phyloP scores from a whole-genome alignment of 257 asterid genomes.

The Capsicum baccatum region DNA sequence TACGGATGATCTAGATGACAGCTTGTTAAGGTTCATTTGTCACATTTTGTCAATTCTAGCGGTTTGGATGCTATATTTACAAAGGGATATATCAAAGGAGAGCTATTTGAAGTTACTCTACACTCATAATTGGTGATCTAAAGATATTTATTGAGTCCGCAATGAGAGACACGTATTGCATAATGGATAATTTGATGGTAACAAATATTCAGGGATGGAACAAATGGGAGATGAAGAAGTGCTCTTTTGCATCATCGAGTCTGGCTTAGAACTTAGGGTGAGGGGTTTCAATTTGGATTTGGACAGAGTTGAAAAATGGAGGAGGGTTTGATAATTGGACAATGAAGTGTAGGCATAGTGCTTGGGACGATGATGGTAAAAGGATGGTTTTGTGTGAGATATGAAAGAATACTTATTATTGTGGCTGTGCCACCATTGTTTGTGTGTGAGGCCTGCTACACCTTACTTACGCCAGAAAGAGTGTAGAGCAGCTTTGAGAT shows the following conservation, averaged over 20 bases:
- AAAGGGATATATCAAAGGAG: slow-evolving; percentile 47
- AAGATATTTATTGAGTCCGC: slow-evolving; percentile 59
- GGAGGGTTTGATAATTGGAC: slow-evolving; percentile 83
- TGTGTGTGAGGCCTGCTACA: slow-evolving; percentile 67
- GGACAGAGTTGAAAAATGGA: slow-evolving; percentile 59
- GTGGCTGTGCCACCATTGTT: slow-evolving; percentile 70
- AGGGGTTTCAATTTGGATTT: slow-evolving; percentile 60
- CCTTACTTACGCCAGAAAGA: slow-evolving; percentile 59
- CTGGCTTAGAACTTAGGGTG: slow-evolving; percentile 62
- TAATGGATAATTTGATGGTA: slow-evolving; percentile 54
- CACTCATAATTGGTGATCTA: slow-evolving; percentile 71
- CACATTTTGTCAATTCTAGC: slow-evolving; percentile 41
- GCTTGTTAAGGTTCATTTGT: slow-evolving; percentile 63
- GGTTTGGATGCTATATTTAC: slow-evolving; percentile 37
- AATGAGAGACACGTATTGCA: slow-evolving; percentile 76
- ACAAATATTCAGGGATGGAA: slow-evolving; percentile 58
- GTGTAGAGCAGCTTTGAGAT: slow-evolving; percentile 31
- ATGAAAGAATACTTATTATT: slow-evolving; percentile 89
- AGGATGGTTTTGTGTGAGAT: slow-evolving; percentile 88
- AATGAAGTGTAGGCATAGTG: slow-evolving; percentile 80
- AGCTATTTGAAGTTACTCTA: slow-evolving; percentile 65
- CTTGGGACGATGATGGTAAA: slow-evolving; percentile 91
- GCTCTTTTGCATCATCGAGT: slow-evolving; percentile 68
- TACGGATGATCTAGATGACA: slow-evolving; percentile 68
- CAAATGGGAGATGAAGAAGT: slow-evolving; percentile 61